These are phyloP conservation scores for Candida glaebosa DNA, from an alignment of 805 yeast genomes.

Conservation along the genomic window DNA sequence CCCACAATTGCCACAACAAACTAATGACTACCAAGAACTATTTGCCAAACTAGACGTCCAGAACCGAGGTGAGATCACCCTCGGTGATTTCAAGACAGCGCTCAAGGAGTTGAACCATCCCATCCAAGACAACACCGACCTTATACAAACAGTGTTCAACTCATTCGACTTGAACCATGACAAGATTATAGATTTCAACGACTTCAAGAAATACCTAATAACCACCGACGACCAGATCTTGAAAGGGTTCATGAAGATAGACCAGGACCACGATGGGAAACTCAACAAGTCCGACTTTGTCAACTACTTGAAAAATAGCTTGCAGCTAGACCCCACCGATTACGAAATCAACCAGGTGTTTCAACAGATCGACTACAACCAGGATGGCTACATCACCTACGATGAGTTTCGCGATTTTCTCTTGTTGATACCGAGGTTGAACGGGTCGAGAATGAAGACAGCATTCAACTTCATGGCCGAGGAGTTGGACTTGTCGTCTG, in stretches of 20 bases:
- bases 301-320: conserved; percentile 52
- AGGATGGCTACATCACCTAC: conserved; percentile 68
- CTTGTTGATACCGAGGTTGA: conserved; percentile 73
- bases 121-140: conserved; percentile 54
- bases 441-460: conserved; percentile 74
- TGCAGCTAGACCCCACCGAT: conserved; percentile 52
- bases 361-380: conserved; percentile 49
- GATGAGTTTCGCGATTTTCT: conserved; percentile 85
- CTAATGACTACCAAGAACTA: conserved; percentile 29
- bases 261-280: conserved; percentile 69
- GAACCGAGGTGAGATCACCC: conserved; percentile 46
- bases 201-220: conserved; percentile 61
- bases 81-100: conserved; percentile 47
- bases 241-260: conserved; percentile 65
- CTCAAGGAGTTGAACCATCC: conserved; percentile 57
- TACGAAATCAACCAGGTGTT: conserved; percentile 55
- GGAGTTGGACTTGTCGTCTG: conserved; percentile 76
- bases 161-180: conserved; percentile 60
- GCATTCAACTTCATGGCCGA: conserved; percentile 81
- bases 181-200: conserved; percentile 55
- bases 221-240: conserved; percentile 70
- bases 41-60: conserved; percentile 36
- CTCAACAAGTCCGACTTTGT: conserved; percentile 64
- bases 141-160: conserved; percentile 54
- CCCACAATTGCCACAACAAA: conserved; percentile 4